These are phyloP conservation scores for Geotrichum klebahnii DNA, from an alignment of 1,139 yeast species.

Conservation along the genomic window DNA sequence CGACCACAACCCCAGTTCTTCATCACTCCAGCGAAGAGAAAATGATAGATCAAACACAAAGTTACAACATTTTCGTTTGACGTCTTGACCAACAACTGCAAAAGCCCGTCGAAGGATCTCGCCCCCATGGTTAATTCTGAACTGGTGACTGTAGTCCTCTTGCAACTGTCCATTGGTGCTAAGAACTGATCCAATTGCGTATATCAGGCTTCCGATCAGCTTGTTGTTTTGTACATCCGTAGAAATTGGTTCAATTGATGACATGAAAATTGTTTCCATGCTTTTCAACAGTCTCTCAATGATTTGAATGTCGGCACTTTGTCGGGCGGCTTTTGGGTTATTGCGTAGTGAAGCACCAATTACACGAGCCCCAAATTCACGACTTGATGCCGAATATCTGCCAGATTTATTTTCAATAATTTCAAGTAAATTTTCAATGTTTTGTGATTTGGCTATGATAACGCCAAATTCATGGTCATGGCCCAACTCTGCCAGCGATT, in stretches of 20 bases:
- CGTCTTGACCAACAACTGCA: slow-evolving; percentile 8
- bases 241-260: background rate
- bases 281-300: slow-evolving; percentile 5
- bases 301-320: slow-evolving; percentile 22
- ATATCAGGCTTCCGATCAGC: slow-evolving; percentile 30
- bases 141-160: slow-evolving; percentile 11
- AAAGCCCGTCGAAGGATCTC: slow-evolving; percentile 24
- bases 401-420: slow-evolving; percentile 27
- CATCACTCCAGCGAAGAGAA: slow-evolving; percentile 15
- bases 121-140: slow-evolving; percentile 27
- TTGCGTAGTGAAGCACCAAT: slow-evolving; percentile 52
- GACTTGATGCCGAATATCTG: slow-evolving; percentile 24
- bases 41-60: slow-evolving; percentile 15
- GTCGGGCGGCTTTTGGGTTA: slow-evolving; percentile 58
- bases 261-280: background rate
- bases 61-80: slow-evolving; percentile 19
- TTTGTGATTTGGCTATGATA: slow-evolving; percentile 35
- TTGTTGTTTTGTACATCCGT: slow-evolving; percentile 6
- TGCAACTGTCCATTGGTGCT: slow-evolving; percentile 14
- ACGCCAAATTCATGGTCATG: slow-evolving; percentile 65
- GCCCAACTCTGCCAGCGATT: slow-evolving; percentile 52
- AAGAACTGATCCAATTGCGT: slow-evolving; percentile 34
- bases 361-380: slow-evolving; percentile 35
- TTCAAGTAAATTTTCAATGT: slow-evolving; percentile 28
- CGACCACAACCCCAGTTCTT: slow-evolving; percentile 25